Conservation (phyloP, 2,329 filamentous ascomycete genomes). For the Huntiella savannae region DNA sequence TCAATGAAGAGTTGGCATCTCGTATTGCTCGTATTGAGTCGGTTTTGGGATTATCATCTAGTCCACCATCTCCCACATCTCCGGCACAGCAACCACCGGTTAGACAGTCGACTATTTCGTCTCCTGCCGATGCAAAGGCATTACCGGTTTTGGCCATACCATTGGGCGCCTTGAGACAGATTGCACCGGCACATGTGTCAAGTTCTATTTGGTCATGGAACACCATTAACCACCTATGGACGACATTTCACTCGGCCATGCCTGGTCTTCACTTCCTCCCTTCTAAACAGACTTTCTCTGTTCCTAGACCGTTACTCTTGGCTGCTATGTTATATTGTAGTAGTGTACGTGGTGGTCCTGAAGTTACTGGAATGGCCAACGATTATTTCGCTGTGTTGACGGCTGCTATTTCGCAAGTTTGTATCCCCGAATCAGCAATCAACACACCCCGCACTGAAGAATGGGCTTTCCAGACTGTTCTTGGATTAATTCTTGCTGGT, state of each 20-base stretch:
- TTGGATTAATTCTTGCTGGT: constrained; percentile 23
- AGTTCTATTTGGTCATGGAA: constrained; percentile 18
- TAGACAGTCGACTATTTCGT: no score
- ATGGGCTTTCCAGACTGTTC: constrained; percentile 24
- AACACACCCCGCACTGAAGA: constrained; percentile 16
- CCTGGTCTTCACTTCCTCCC: constrained; percentile 26
- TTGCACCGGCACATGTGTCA: not conserved
- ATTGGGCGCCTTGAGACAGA: not conserved
- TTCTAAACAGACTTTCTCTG: constrained; percentile 23
- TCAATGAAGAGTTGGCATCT: constrained; percentile 10
- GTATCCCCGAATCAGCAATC: constrained; percentile 19
- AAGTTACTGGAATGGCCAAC: constrained; percentile 19
- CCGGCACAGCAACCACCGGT: not conserved
- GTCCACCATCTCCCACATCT: not conserved
- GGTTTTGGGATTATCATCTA: constrained; percentile 14
- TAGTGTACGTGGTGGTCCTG: constrained; percentile 18
- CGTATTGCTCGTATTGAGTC: constrained; percentile 16
- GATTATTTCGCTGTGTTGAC: constrained; percentile 22
- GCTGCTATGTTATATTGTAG: constrained; percentile 26
- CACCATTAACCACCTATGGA: constrained; percentile 19
- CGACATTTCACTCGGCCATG: constrained; percentile 25
- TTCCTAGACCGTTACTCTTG: constrained; percentile 23
- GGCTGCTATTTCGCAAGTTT: constrained; percentile 22
- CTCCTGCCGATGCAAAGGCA: no score
- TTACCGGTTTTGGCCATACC: no score